Base-by-base conservation (phyloP, 257 asterid genomes). In the Solanum medicagineum region DNA sequence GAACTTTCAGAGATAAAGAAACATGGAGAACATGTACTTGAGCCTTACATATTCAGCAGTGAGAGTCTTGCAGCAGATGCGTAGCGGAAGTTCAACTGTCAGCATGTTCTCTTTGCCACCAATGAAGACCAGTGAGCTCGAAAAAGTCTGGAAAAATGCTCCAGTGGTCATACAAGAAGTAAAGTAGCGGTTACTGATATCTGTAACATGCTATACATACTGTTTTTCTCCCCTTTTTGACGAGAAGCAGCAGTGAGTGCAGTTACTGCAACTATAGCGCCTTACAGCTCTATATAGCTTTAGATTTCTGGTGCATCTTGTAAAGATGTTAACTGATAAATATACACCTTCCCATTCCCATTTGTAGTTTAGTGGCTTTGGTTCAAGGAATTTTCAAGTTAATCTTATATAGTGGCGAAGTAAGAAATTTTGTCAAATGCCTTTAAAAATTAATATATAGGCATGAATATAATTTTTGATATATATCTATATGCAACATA, bases 51-150 rank as follows among this genome's bases (percentile, higher is more conserved):
- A 88, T 86, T 94, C 95, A 2, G 95, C 98, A 19, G 59, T 94
- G 40, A 83, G 90, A 47, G 91, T 93, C 59, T 77, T 95, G 85
- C 91, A 36, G 42, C 7, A 36, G 42, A 36, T 36, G 42, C 42
- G 42, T 36, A 5, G 7, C 42, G 6, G 42, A 36, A 36, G 42
- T 36, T 36, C 42, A 36, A 36, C 42, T 4, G 42, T 36, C 42
- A 92, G 87, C 89, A 81, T 87, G 90, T 93, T 93, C 84, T 92
- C 98, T 9, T 89, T 93, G 89, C 97, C 97, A 3, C 98, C 97
- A 7, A 85, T 93, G 86, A 89, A 87, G 40, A 86, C 77, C 29
- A 40, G 77, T 17, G 89, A 85, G 63, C 68, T 55, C 8, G 93
- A 88, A 83, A 89, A 90, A 36, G 75, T 84, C n/a, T 88, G 88